Evolutionary conservation across 495 filamentous ascomycete genomes (phyloP).

Genomic region (Hypoxylon fuscum): DNA sequence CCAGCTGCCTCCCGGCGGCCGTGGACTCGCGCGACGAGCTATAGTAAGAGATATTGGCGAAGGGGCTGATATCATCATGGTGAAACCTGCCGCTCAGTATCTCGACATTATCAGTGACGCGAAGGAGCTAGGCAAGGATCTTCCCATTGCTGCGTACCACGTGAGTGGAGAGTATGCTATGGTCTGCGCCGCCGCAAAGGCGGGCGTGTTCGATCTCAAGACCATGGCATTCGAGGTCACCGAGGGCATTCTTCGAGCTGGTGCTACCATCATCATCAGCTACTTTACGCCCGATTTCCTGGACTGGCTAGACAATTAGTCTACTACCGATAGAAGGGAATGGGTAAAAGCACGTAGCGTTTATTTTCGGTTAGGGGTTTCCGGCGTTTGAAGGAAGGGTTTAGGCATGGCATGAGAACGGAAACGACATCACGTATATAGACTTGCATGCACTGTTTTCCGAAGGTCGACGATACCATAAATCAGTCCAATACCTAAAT

Average conservation of each 20-base stretch:
- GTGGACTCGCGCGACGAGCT: constrained; percentile 91
- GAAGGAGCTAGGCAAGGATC: constrained; percentile 87
- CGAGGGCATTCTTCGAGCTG: constrained; percentile 90
- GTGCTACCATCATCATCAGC: constrained; percentile 88
- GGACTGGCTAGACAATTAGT: constrained; percentile 72
- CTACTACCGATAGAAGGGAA: constrained; percentile 2
- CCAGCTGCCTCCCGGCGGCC: constrained; percentile 89
- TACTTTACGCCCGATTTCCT: constrained; percentile 96
- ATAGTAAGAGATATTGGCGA: constrained; percentile 90
- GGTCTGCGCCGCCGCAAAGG: constrained; percentile 95
- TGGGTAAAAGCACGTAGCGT: constrained; percentile 6
- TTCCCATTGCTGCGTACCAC: constrained; percentile 95
- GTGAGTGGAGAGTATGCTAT: constrained; percentile 97
- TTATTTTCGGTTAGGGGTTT: constrained; percentile 13
- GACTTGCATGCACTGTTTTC: constrained; percentile 15
- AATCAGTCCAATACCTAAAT: not conserved
- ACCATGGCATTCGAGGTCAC: constrained; percentile 94
- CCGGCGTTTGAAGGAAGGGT: constrained; percentile 15
- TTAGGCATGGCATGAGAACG: constrained; percentile 14
- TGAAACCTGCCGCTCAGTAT: constrained; percentile 94
- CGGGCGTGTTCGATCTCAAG: constrained; percentile 97
- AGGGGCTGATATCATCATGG: constrained; percentile 98
- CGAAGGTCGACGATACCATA: not conserved
- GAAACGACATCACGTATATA: constrained; percentile 25
- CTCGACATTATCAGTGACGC: constrained; percentile 97